Evolutionary conservation across 208 protist genomes (phyloP).

Genomic region (Trypanosoma congolense): DNA sequence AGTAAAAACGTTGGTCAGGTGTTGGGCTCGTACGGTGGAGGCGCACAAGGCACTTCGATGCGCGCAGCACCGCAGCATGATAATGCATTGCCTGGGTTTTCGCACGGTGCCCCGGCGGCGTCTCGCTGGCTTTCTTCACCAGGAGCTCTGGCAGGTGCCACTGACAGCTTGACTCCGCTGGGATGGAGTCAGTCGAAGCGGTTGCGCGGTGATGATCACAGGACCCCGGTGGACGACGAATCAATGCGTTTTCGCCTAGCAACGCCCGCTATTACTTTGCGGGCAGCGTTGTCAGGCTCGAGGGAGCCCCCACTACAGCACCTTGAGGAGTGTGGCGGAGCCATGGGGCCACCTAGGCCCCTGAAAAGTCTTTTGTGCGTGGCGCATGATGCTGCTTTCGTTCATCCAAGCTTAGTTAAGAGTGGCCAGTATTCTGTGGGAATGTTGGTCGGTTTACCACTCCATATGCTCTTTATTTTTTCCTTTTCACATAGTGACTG

Average conservation of each 20-base stretch:
- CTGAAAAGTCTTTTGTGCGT: conserved; percentile 35
- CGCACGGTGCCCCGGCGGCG: not conserved
- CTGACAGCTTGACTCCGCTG: conserved; percentile 24
- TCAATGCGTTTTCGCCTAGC: conserved; percentile 34
- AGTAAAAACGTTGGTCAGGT: conserved; percentile 3
- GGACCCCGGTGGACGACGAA: conserved; percentile 2
- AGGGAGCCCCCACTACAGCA: conserved; percentile 14
- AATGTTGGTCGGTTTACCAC: too few relatives aligned
- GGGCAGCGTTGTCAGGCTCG: conserved; percentile 13
- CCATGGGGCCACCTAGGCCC: conserved; percentile 24
- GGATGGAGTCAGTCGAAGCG: conserved; percentile 56
- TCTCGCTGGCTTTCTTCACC: conserved; percentile 13
- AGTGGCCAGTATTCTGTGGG: too few relatives aligned
- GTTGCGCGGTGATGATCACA: conserved; percentile 10
- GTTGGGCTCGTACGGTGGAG: conserved; percentile 3
- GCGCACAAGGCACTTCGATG: not conserved
- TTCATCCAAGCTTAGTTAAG: too few relatives aligned
- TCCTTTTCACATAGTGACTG: too few relatives aligned
- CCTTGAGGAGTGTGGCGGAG: conserved; percentile 9
- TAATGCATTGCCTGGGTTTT: not conserved
- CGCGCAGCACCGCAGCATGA: conserved; percentile 1
- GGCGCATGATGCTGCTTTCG: conserved; percentile 7
- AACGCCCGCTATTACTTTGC: conserved; percentile 51
- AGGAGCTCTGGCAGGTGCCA: not conserved
- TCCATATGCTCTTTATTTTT: too few relatives aligned